Evolutionary conservation across 1,284 basidiomycete genomes (phyloP).

Genomic region (Rhodotorula sp.): DNA sequence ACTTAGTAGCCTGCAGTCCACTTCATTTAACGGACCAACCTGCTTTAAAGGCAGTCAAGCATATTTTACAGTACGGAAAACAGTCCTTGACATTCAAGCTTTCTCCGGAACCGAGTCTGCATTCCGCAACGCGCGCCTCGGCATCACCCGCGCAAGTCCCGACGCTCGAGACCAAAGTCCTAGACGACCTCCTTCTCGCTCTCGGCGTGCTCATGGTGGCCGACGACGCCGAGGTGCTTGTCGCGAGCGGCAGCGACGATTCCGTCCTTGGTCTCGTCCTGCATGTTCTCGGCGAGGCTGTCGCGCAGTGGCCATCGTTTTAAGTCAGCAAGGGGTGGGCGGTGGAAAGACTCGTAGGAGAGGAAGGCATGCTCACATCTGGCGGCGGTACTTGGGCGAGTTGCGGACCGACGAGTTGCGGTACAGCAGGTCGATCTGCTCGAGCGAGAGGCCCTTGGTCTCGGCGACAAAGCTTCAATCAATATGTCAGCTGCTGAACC

Average conservation of each 20-base stretch:
- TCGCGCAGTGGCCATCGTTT: too few species aligned
- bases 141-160: neutral
- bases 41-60: too few species aligned
- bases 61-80: too few species aligned
- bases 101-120: neutral
- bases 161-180: neutral
- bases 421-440: slow-evolving; percentile 67
- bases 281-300: slow-evolving; percentile 45
- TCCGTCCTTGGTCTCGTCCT: slow-evolving; percentile 23
- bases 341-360: neutral
- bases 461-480: slow-evolving; percentile 65
- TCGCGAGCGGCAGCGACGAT: slow-evolving; percentile 4
- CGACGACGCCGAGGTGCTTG: neutral
- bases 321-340: neutral
- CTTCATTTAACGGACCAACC: too few species aligned
- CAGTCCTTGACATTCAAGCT: too few species aligned
- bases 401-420: slow-evolving; percentile 49
- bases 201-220: slow-evolving; percentile 12
- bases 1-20: too few species aligned
- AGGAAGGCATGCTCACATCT: slow-evolving; percentile 44
- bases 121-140: neutral
- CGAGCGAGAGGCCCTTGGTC: slow-evolving; percentile 58
- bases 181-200: slow-evolving; percentile 6
- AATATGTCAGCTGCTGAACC: slow-evolving; percentile 41
- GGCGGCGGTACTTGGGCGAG: slow-evolving; percentile 46